A percentile compares a stretch with the other conserved stretches of the same genome.
These are phyloP conservation scores for Suhomyces vadensis DNA, from an alignment of 805 yeast species.

Conservation along the genomic window DNA sequence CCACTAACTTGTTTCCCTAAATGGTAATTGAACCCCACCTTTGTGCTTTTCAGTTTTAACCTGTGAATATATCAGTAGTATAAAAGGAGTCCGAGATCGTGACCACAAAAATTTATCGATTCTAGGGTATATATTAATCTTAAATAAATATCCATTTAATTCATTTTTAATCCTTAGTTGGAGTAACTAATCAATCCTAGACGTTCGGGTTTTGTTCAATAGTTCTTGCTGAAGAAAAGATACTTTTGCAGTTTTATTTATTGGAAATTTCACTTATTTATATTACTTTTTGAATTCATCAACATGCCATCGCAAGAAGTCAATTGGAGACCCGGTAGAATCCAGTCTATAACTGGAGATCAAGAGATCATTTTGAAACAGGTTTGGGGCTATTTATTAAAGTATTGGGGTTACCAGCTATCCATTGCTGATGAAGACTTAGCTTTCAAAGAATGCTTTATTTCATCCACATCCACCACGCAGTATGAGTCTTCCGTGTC, in stretches of 20 bases:
- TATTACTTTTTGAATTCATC: not conserved
- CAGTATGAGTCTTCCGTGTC: constrained; percentile 6
- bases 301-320: constrained; percentile 16
- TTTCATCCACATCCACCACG: constrained; percentile 27
- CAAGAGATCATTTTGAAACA: constrained; percentile 68
- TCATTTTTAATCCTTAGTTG: too few species aligned
- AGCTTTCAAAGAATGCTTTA: constrained; percentile 29
- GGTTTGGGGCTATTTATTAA: constrained; percentile 65
- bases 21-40: constrained; percentile 3
- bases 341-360: constrained; percentile 43
- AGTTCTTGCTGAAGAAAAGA: too few species aligned
- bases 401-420: constrained; percentile 54
- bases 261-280: too few species aligned
- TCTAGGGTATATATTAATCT: too few species aligned
- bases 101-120: too few species aligned
- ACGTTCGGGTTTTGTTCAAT: too few species aligned
- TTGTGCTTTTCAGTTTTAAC: not conserved
- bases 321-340: constrained; percentile 36
- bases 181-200: too few species aligned
- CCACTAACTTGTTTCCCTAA: not conserved
- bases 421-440: constrained; percentile 30
- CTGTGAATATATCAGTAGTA: constrained; percentile 2
- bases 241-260: too few species aligned
- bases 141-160: not conserved
- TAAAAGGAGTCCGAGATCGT: not conserved